phyloP scores from a whole-genome alignment of 129 eudicot species.

The Silybum marianum region DNA sequence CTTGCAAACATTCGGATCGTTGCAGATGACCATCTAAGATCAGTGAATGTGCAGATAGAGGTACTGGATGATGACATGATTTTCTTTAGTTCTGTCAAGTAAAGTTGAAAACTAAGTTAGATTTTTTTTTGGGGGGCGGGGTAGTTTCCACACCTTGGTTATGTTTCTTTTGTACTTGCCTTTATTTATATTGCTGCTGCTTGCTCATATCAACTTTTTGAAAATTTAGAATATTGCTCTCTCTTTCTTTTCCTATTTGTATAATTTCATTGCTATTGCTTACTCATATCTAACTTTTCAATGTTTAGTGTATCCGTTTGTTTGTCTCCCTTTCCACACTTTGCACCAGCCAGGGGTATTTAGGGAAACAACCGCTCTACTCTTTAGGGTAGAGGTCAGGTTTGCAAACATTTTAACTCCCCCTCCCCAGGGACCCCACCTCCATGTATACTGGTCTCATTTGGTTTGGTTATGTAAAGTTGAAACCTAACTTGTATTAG shows the following conservation, averaged over 20 bases:
- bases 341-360: neutral
- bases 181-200: neutral
- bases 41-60: conserved; percentile 94
- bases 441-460: neutral
- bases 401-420: neutral
- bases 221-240: neutral
- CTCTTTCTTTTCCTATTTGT: neutral
- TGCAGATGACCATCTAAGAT: conserved; percentile 79
- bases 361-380: neutral
- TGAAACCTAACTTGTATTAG: conserved; percentile 19
- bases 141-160: neutral
- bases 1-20: conserved; percentile 94
- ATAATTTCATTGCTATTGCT: neutral
- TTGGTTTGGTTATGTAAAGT: neutral
- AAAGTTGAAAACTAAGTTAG: conserved; percentile 15
- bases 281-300: neutral
- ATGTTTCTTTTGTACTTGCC: neutral
- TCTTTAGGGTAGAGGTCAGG: neutral
- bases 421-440: neutral
- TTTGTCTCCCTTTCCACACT: neutral
- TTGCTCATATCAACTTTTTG: neutral
- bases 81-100: neutral
- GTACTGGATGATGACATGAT: conserved; percentile 34
- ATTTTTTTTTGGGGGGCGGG: neutral
- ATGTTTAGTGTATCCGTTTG: neutral